Evolutionary conservation across 371 early-diverging fungal genomes (phyloP).

Genomic region (Thermomucor indicae-seudaticae): DNA sequence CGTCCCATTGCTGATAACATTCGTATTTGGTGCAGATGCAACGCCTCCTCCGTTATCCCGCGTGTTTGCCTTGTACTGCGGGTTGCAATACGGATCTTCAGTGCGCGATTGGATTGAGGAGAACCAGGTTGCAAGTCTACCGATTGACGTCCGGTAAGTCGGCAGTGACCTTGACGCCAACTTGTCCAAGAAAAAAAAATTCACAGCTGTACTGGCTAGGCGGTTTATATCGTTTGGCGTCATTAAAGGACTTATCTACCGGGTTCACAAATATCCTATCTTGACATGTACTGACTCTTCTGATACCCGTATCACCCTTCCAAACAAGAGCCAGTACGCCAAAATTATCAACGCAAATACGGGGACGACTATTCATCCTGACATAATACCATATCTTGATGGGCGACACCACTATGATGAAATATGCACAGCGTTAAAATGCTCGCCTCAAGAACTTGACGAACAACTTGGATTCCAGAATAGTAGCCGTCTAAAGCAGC

Average conservation of each 20-base stretch:
- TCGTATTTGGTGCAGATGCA: constrained; percentile 17
- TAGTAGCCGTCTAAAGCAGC: too few species aligned
- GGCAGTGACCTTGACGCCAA: neutral
- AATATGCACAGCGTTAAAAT: constrained; percentile 63
- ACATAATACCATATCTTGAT: constrained; percentile 51
- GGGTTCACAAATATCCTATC: constrained; percentile 83
- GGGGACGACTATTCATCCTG: constrained; percentile 31
- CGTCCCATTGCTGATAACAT: neutral
- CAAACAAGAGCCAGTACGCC: constrained; percentile 12
- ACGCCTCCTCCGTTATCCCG: constrained; percentile 57
- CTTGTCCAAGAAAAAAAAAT: neutral
- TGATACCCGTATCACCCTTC: constrained; percentile 2
- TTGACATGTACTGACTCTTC: constrained; percentile 21
- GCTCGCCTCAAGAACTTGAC: constrained; percentile 55
- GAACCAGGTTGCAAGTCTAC: constrained; percentile 52
- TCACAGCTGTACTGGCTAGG: too few species aligned
- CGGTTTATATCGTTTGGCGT: constrained; percentile 82
- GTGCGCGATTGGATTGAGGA: constrained; percentile 76
- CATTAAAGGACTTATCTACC: constrained; percentile 72
- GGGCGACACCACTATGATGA: constrained; percentile 74
- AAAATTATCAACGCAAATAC: constrained; percentile 32
- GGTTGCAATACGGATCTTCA: constrained; percentile 67
- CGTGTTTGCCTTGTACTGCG: constrained; percentile 70
- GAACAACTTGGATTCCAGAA: constrained; percentile 34
- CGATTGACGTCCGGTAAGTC: constrained; percentile 73